Percentiles rank a stretch among this genome's conserved stretches.
Evolutionary conservation across 768 basidiomycete genomes (phyloP).

Genomic region (Suillus paluster): DNA sequence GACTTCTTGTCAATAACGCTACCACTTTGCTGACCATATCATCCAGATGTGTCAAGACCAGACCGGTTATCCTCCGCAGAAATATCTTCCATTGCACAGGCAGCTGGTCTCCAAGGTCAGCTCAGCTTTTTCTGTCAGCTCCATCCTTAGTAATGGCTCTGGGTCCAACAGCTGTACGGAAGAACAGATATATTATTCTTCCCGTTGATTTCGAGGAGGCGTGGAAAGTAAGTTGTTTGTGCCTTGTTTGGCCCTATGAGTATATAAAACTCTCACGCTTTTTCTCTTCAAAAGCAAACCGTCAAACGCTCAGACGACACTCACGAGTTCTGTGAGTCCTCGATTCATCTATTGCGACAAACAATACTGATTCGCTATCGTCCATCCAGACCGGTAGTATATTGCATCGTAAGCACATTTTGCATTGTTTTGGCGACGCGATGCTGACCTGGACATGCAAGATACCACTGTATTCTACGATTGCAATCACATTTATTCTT

Average conservation of each 20-base stretch:
- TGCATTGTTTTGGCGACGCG: conserved; percentile 21
- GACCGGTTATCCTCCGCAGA: conserved; percentile 96
- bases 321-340: conserved; percentile 88
- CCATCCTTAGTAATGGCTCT: neutral
- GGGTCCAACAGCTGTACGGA: conserved; percentile 76
- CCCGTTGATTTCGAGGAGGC: conserved; percentile 99
- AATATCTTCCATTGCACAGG: conserved; percentile 94
- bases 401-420: conserved; percentile 42
- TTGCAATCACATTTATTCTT: conserved; percentile 33
- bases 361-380: conserved; percentile 11
- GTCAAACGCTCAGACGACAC: conserved; percentile 97
- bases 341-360: neutral
- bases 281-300: conserved; percentile 70
- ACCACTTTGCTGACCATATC: conserved; percentile 15
- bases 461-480: conserved; percentile 40
- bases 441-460: conserved; percentile 22
- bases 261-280: conserved; percentile 37
- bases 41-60: conserved; percentile 91
- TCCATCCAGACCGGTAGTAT: conserved; percentile 43
- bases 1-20: neutral
- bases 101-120: conserved; percentile 92
- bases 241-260: conserved; percentile 42
- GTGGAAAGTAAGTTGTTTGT: conserved; percentile 91
- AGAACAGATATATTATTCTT: conserved; percentile 97
- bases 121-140: neutral